These are phyloP conservation scores for Meredithiella fracta DNA, from an alignment of 2,329 filamentous ascomycete species.

Conservation along the genomic window DNA sequence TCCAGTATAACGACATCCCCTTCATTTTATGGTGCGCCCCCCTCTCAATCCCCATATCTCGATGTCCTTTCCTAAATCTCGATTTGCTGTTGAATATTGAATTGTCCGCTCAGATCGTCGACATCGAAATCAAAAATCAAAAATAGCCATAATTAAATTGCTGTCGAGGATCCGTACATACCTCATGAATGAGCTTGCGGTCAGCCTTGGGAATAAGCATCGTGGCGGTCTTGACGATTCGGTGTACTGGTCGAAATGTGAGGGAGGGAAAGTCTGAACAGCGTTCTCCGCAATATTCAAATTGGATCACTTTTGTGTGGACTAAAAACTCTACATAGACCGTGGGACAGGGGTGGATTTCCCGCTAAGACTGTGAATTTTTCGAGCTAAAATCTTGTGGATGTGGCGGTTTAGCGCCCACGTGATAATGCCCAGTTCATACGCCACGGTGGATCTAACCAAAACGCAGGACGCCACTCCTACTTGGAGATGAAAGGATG, in stretches of 20 bases:
- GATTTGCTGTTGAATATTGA: not conserved
- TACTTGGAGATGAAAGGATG: no score
- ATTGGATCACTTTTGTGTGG: slow-evolving; percentile 30
- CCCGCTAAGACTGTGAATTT: slow-evolving; percentile 6
- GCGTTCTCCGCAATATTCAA: slow-evolving; percentile 22
- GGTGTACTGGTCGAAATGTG: slow-evolving; percentile 15
- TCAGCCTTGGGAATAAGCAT: slow-evolving; percentile 99
- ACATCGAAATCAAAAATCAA: slow-evolving; percentile 1
- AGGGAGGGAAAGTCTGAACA: slow-evolving; percentile 16
- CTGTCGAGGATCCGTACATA: slow-evolving; percentile 20
- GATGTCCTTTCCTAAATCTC: no score
- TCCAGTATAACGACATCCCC: no score
- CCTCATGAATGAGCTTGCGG: slow-evolving; percentile 99
- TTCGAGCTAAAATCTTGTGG: slow-evolving; percentile 12
- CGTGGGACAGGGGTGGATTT: slow-evolving; percentile 12
- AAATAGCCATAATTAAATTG: slow-evolving; percentile 11
- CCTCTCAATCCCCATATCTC: no score
- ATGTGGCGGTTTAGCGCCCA: slow-evolving; percentile 10
- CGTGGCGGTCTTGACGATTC: slow-evolving; percentile 34
- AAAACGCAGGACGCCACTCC: not conserved
- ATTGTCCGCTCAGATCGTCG: not conserved
- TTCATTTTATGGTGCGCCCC: no score
- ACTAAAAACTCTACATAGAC: slow-evolving; percentile 27
- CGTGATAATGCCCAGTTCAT: slow-evolving; percentile 5
- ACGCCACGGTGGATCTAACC: not conserved